phyloP scores from a whole-genome alignment of 176 grass and related monocot genomes.

The Aegilops sharonensis region DNA sequence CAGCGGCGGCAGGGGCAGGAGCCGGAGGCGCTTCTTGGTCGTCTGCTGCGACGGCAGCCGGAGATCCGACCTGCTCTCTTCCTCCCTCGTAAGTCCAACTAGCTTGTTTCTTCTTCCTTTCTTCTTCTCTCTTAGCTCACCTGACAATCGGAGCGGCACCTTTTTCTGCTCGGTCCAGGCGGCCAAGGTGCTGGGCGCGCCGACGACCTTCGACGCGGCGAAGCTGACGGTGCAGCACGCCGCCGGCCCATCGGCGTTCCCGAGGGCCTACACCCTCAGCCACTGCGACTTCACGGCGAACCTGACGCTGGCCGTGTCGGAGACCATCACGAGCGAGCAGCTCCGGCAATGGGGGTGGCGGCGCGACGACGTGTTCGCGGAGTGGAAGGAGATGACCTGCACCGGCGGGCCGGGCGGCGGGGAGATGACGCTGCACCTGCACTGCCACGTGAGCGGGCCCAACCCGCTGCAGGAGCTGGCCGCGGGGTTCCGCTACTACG shows the following conservation, averaged over 20 bases:
- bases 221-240: conserved; percentile 83
- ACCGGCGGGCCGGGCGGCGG: neutral
- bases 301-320: conserved; percentile 68
- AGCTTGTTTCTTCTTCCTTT: too few species aligned
- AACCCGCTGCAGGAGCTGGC: conserved; percentile 77
- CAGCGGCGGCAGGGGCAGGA: neutral
- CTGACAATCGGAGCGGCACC: neutral
- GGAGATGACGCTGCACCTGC: conserved; percentile 82
- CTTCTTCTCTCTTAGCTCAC: neutral
- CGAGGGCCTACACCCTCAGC: conserved; percentile 76
- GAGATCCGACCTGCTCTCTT: conserved; percentile 29
- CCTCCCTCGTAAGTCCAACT: conserved; percentile 39
- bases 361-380: conserved; percentile 76
- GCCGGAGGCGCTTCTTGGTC: conserved; percentile 38
- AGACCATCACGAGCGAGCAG: conserved; percentile 56
- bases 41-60: conserved; percentile 52
- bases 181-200: conserved; percentile 68
- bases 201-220: conserved; percentile 77
- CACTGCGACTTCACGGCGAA: conserved; percentile 95
- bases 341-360: conserved; percentile 55
- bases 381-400: conserved; percentile 70
- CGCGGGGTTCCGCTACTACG: conserved; percentile 81
- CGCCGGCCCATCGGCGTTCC: conserved; percentile 41
- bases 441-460: conserved; percentile 88
- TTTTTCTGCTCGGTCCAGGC: conserved; percentile 35